Base-by-base conservation (phyloP, 768 basidiomycete species). In the Coprinopsis cinerea region DNA sequence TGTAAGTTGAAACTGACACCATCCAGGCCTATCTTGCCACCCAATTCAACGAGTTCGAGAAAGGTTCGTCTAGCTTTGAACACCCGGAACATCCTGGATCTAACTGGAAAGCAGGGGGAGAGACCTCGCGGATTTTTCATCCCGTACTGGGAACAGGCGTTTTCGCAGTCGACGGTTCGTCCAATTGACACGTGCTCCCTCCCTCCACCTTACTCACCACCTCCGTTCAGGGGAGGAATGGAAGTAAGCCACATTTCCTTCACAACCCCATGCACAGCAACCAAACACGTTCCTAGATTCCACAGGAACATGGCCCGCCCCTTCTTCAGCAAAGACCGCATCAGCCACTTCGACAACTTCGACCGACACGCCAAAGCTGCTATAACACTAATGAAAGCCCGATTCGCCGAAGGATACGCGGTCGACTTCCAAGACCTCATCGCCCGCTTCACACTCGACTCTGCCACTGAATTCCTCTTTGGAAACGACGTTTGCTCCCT, bases 291-390 rank as follows among this genome's bases (percentile, higher is more conserved):
- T 6, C 18, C 7, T 18, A 39, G 36, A 17, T 18, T 83, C 56
- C 83, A 86, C 60, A 78, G 84, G 9, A 57, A 71, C 2, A 82
- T 88, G 69, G 81, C 82, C 0, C 77, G 85, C 0, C 85, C 85
- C 0, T 86, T 87, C 68, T 87, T 88, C 67, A 75, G 62, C 47
- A 73, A 71, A 37, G 83, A 85, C 27, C 67, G 75, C 26, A 76
- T 83, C 47, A 76, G 72, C 40, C 76, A 83, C 58, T 85, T 83
- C 47, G 77, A 83, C 22, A 78, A 76, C 25, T 84, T 83, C 55
- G 77, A 76, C 44, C 66, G 73, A 11, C 79, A 81, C 40, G 70
- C 76, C 3, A 69, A 73, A 36, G 63, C 73, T n/a, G 70, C 75
- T 4, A 62, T 85, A 4, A 10, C n/a, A 11, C 6, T 23, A 10